A percentile compares a stretch with the other conserved stretches of the same genome.
phyloP scores from a whole-genome alignment of 768 basidiomycete species.

The Antrodiella citrinella region DNA sequence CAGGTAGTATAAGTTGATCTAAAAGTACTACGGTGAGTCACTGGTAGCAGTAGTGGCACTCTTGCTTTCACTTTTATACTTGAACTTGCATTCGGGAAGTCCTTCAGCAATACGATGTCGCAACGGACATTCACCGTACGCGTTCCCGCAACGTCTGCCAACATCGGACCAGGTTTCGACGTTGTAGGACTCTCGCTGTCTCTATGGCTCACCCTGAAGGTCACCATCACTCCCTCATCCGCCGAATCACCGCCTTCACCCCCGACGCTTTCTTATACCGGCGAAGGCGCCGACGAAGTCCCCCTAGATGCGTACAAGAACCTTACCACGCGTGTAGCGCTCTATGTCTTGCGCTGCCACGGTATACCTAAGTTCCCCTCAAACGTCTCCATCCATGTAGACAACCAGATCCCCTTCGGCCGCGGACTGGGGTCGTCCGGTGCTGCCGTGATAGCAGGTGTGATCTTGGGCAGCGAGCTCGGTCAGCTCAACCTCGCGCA shows the following conservation, averaged over 20 bases:
- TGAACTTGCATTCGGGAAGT: too few relatives aligned
- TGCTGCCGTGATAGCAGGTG: slow-evolving; percentile 97
- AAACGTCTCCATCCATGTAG: slow-evolving; percentile 62
- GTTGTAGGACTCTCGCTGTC: slow-evolving; percentile 97
- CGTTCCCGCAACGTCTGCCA: slow-evolving; percentile 96
- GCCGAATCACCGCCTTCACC: slow-evolving; percentile 30
- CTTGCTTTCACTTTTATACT: too few relatives aligned
- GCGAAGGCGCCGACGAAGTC: slow-evolving; percentile 86
- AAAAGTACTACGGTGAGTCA: too few relatives aligned
- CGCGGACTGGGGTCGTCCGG: slow-evolving; percentile 96
- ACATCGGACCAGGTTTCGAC: slow-evolving; percentile 98
- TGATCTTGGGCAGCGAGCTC: slow-evolving; percentile 80
- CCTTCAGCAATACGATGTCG: slow-evolving; percentile 8
- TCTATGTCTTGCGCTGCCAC: slow-evolving; percentile 95
- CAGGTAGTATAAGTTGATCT: too few relatives aligned
- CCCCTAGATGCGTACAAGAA: slow-evolving; percentile 96
- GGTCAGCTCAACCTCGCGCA: slow-evolving; percentile 62
- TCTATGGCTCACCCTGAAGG: slow-evolving; percentile 69
- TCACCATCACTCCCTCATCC: slow-evolving; percentile 34
- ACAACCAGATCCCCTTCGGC: slow-evolving; percentile 97
- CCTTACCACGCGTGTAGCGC: slow-evolving; percentile 91
- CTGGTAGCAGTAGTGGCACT: too few relatives aligned
- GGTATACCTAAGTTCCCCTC: slow-evolving; percentile 66
- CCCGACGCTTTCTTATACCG: slow-evolving; percentile 70
- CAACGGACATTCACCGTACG: slow-evolving; percentile 53